Evolutionary conservation across 805 yeast genomes (phyloP).

Genomic region (Hanseniaspora guilliermondii): DNA sequence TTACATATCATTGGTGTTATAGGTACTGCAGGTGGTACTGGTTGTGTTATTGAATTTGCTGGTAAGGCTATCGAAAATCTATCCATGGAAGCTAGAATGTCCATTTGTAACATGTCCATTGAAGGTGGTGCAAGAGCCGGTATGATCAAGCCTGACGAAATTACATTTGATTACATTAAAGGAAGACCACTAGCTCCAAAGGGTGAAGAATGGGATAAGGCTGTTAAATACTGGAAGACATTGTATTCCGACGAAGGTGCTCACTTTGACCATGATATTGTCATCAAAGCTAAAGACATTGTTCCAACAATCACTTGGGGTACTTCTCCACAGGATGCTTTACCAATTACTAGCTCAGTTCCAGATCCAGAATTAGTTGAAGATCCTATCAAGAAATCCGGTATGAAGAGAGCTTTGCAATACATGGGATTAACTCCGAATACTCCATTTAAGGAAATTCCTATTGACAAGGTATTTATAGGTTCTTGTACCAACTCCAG

Average conservation of each 20-base stretch:
- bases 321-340: conserved; percentile 96
- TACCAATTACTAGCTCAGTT: conserved; percentile 79
- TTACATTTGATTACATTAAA: conserved; percentile 74
- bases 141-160: conserved; percentile 92
- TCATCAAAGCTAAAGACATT: conserved; percentile 69
- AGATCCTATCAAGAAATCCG: conserved; percentile 64
- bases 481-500: conserved; percentile 98
- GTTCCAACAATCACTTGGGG: conserved; percentile 99
- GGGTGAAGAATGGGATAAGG: conserved; percentile 92
- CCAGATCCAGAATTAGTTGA: conserved; percentile 74
- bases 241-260: conserved; percentile 85
- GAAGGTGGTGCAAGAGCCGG: conserved; percentile 99
- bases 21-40: conserved; percentile 99
- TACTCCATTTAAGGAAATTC: conserved; percentile 60
- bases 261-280: conserved; percentile 69
- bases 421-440: conserved; percentile 88
- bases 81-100: conserved; percentile 97
- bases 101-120: conserved; percentile 97
- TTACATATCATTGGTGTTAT: conserved; percentile 90
- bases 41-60: conserved; percentile 89
- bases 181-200: conserved; percentile 92
- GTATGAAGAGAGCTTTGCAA: conserved; percentile 80
- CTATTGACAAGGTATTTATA: conserved; percentile 86
- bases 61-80: conserved; percentile 85
- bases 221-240: conserved; percentile 80